These are phyloP conservation scores for Pelagomonas calceolata DNA, from an alignment of 108 stramenopile genomes.

Conservation along the genomic window DNA sequence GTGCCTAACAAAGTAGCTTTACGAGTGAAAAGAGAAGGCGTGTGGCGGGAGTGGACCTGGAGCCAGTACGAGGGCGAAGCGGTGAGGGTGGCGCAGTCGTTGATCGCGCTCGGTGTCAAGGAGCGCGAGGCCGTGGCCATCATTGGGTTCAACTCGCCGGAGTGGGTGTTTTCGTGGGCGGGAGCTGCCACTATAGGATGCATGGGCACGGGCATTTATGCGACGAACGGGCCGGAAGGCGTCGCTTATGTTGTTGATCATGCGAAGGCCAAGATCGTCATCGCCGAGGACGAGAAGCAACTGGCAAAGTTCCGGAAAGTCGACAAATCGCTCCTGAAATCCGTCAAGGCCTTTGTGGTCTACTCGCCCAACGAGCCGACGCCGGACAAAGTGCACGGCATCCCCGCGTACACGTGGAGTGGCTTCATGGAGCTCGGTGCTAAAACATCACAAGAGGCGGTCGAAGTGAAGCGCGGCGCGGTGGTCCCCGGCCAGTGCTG, in stretches of 20 bases:
- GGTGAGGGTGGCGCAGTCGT: constrained; percentile 41
- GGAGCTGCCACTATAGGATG: constrained; percentile 56
- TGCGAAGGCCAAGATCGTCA: constrained; percentile 51
- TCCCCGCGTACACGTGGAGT: constrained; percentile 17
- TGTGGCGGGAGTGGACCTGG: constrained; percentile 14
- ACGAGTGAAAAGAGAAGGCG: no score
- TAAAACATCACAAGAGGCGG: background rate
- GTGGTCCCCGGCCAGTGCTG: constrained; percentile 34
- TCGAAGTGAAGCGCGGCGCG: constrained; percentile 21
- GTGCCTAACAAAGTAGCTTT: no score
- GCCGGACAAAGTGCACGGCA: background rate
- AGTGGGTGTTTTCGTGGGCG: constrained; percentile 46
- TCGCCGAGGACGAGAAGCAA: constrained; percentile 44
- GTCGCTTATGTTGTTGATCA: constrained; percentile 57
- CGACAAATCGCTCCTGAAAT: constrained; percentile 19
- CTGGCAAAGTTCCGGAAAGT: constrained; percentile 49
- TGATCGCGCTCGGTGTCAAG: constrained; percentile 48
- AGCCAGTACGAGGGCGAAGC: constrained; percentile 31
- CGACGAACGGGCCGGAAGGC: constrained; percentile 50
- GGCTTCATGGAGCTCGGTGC: constrained; percentile 17
- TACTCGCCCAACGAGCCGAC: constrained; percentile 31
- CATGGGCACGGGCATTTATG: constrained; percentile 54
- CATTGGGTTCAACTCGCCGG: constrained; percentile 57
- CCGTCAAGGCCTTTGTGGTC: constrained; percentile 53
- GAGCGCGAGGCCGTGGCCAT: constrained; percentile 52